Conservation (phyloP, 1,139 yeast genomes). For the Debaryomyces robertsiae region DNA sequence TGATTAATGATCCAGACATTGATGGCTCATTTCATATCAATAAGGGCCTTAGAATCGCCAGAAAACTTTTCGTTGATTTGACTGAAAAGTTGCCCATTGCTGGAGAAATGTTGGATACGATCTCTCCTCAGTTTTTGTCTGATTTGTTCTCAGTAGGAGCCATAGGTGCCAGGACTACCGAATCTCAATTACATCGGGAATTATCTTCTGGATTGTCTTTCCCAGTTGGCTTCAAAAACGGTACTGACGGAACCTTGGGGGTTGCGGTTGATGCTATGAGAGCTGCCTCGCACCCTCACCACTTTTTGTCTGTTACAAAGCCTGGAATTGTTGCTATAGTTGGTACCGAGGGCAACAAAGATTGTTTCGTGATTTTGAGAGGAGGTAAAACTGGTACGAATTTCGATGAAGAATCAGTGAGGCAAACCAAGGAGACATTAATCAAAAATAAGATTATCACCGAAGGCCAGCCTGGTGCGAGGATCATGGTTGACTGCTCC, state of each 20-base stretch:
- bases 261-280: slow-evolving; percentile 94
- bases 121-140: slow-evolving; percentile 89
- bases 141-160: slow-evolving; percentile 94
- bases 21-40: slow-evolving; percentile 93
- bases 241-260: slow-evolving; percentile 90
- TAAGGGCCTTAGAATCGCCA: slow-evolving; percentile 86
- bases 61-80: slow-evolving; percentile 82
- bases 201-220: slow-evolving; percentile 92
- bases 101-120: slow-evolving; percentile 96
- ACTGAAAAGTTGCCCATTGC: slow-evolving; percentile 87
- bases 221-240: slow-evolving; percentile 97
- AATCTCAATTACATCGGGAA: slow-evolving; percentile 94
- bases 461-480: slow-evolving; percentile 51
- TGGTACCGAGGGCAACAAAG: slow-evolving; percentile 91
- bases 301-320: slow-evolving; percentile 87
- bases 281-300: slow-evolving; percentile 92
- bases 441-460: slow-evolving; percentile 56
- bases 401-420: slow-evolving; percentile 74
- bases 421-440: slow-evolving; percentile 67
- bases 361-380: slow-evolving; percentile 87
- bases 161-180: slow-evolving; percentile 97
- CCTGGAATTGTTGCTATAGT: slow-evolving; percentile 92
- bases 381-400: slow-evolving; percentile 96
- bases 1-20: slow-evolving; percentile 95
- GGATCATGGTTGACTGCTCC: slow-evolving; percentile 96